Evolutionary conservation across 1,139 yeast genomes (phyloP), one percentile per base, ranked within the genome.

Genomic region (Komagataea norvegica): DNA sequence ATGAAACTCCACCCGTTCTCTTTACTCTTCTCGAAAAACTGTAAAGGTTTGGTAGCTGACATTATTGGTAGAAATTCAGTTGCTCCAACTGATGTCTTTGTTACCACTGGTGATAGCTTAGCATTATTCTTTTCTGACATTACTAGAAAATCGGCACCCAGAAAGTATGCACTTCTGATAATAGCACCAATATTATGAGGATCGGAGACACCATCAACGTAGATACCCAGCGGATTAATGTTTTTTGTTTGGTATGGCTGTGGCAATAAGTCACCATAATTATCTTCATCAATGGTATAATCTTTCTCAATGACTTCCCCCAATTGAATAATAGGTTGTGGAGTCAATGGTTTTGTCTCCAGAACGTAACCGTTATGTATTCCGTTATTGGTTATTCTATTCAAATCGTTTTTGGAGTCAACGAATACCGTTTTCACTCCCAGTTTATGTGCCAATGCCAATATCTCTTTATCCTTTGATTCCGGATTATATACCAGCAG

Each of bases 181-280:
- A 89, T 78, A 24, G 94, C 94, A 2, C 97, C 97, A 51, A 86
- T 68, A 55, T 89, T 89, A 56, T 86, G 95, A 1, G 96, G 94
- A 56, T 89, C 96, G 5, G 88, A 79, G 36, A 89, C 71, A 44
- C 85, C 89, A 59, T 88, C 96, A 30, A 88, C 61, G 51, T 74
- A 86, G 4, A 88, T 51, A 0, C 91, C 96, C 14, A 88, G 54
- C 1, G 96, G 95, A 49, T 64, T 67, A 26, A 59, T 60, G 31
- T 61, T 59, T 21, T 47, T 48, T 5, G 54, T 47, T 29, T 51
- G 41, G 14, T 49, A 34, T 21, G 47, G 26, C 25, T 44, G 47
- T 6, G 35, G 25, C 6, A 47, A 24, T 3, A 40, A 2, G 9
- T 44, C 48, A n/a, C 56, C 56, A 30, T 22, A 46, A 31, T 44